Base-by-base conservation (phyloP, 2,329 filamentous ascomycete genomes). In the Hawksworthiomyces lignivorus region DNA sequence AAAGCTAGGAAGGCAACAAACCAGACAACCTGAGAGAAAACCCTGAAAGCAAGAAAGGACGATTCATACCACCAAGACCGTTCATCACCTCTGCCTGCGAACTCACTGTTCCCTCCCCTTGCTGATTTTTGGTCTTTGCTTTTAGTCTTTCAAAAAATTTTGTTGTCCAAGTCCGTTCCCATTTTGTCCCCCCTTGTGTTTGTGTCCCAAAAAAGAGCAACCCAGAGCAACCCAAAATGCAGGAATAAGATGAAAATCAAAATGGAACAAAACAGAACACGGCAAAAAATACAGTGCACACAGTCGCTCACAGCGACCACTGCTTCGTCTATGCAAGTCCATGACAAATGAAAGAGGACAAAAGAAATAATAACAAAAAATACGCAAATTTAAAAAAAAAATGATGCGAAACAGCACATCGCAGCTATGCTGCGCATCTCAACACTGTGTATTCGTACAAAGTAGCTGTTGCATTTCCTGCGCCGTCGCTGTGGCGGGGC, bases 261-360 rank as follows among this genome's bases (percentile, higher is more conserved):
- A 21, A 26, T 18, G 31, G 15, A 30, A 36, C 29, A 33, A 43
- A 42, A 20, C 34, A 37, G 20, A 17, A 18, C 15, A 31, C 8
- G 19, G 26, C 34, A 32, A 38, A 35, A 40, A 40, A 31, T 42
- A 38, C 44, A 48, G 19, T 35, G 26, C 37, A n/a, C n/a, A 37
- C 32, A 36, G 19, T 33, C 36, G 18, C 35, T 26, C 29, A 39
- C 24, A n/a, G 32, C 7, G 35, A 35, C 27, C 21, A 21, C 29
- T 18, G 28, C 35, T 27, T 36, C 32, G 27, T 48, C 37, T 48
- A 48, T 49, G 43, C 40, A 42, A 33, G 34, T 42, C 48, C 47
- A 32, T 39, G 41, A 28, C 34, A 42, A 39, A 37, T 21, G 36
- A 41, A 36, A 19, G 29, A 40, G 36, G 17, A 44, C 31, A 17